Evolutionary conservation across 352 stramenopile species (phyloP), one percentile per base, ranked within the genome.

Genomic region (Pythium phragmiticola): DNA sequence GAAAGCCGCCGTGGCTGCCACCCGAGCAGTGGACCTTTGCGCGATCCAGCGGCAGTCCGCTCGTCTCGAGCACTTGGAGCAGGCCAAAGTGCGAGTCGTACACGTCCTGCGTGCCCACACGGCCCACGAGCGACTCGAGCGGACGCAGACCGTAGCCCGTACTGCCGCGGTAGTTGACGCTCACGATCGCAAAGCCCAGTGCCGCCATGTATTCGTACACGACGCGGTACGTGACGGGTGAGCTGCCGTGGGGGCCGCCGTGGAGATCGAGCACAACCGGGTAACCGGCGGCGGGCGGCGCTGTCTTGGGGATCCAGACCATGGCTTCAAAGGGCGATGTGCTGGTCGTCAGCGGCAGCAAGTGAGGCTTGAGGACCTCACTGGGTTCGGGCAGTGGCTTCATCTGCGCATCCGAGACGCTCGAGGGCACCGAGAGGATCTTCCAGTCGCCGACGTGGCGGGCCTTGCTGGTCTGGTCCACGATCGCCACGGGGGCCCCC

Each of bases 111-210:
- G 77, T 89, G 7, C 96, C 96, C 14, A 97, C 90, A 21, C 84
- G 88, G 7, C 93, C 92, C 11, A 96, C 70, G 23, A 98, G 76
- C 36, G 87, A 97, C 61, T 98, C 84, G 14, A 98, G 65, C 41
- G 89, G 60, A n/a, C 78, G 69, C 37, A 93, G 78, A 7, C 96
- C 96, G 70, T 97, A 99, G 23, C 95, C 96, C 19, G 82, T 97
- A 17, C 88, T 98, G n/a, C 96, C 96, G 48, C 96, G 82, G 73
- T 98, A 99, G 78, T 99, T 99, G 16, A 98, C 92, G 2, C 76
- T 87, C 36, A 98, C 73, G 57, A 98, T 79, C 6, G 89, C 94
- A 70, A 98, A 98, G 21, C 89, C 81, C 30, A 92, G 65, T 14
- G 82, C 87, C 62, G 91, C 84, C 28, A 98, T 86, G 71, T 90